Base-by-base conservation (phyloP, 148 eudicot species). In the Dysphania ambrosioides region DNA sequence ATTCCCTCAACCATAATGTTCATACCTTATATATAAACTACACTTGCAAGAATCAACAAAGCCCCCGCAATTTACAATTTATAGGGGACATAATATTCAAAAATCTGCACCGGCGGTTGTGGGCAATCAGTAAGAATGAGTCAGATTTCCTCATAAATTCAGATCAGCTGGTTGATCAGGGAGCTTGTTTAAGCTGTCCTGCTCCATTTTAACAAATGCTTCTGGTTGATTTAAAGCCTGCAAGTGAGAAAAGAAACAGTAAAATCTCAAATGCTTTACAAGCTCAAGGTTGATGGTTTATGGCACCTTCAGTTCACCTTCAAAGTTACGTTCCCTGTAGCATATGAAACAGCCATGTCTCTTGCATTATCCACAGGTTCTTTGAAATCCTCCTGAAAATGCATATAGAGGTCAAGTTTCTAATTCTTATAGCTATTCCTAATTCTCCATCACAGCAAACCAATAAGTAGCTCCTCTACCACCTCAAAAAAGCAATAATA, bases 141-240 rank as follows among this genome's bases (percentile, higher is more conserved):
- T 15, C 63, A 51, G 68, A 64, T 18, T 41, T 71, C 68, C 70
- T 86, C 77, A 82, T 53, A 72, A 74, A 34, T 70, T 78, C 84
- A 58, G 76, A 19, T 84, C 81, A 76, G 57, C 44, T 24, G 78
- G 72, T 72, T 78, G 86, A 75, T 85, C 88, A 34, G 85, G 51
- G 64, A 81, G 86, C 69, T 72, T 82, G 82, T 68, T 84, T 44
- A 77, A 74, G 80, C 73, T 87, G n/a, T 85, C 90, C 63, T 60
- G 83, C 79, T 85, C 90, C 81, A 78, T 72, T 73, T 83, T 87
- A 18, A 82, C 81, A 49, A 68, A 61, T 18, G 68, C 73, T 58
- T 72, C 75, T 11, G 80, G 67, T 69, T 72, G 82, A 51, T 79
- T 79, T 24, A 81, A 58, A 67, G 77, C 82, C 90, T 77, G 59